A percentile compares a stretch with the other conserved stretches of the same genome.
Conservation (phyloP, 257 asterid species). For the Solanum pimpinellifolium region DNA sequence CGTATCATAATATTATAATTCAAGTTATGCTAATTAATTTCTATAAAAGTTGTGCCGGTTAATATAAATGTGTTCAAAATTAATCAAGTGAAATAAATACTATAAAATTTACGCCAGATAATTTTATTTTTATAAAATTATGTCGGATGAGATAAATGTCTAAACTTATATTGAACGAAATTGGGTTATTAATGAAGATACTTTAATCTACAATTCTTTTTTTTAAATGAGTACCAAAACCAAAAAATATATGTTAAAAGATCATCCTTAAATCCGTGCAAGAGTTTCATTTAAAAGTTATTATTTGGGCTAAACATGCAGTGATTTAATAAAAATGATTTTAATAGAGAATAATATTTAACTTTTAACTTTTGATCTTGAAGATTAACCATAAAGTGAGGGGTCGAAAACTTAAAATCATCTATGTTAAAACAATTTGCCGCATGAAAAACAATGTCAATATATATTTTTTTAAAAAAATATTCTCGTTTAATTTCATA, state of each 20-base stretch:
- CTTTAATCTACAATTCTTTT: background rate
- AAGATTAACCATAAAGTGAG: background rate
- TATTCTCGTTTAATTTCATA: no score
- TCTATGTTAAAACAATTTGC: background rate
- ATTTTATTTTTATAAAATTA: background rate
- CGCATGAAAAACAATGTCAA: background rate
- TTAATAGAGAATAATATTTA: rapidly evolving
- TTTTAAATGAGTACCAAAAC: background rate
- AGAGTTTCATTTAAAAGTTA: background rate
- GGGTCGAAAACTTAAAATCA: no score
- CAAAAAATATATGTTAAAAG: background rate
- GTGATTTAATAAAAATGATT: no score
- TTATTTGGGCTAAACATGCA: no score
- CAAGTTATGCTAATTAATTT: background rate
- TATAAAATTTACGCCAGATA: background rate
- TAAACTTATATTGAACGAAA: background rate
- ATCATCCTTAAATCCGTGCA: background rate
- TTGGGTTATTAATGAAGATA: background rate
- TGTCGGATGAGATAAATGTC: background rate
- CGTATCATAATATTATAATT: background rate
- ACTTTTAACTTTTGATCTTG: background rate
- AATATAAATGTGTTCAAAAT: background rate
- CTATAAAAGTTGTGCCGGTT: background rate
- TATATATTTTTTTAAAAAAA: no score
- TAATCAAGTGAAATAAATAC: background rate